Base-by-base conservation (phyloP, 179 eudicot species). In the Dionaea muscipula region DNA sequence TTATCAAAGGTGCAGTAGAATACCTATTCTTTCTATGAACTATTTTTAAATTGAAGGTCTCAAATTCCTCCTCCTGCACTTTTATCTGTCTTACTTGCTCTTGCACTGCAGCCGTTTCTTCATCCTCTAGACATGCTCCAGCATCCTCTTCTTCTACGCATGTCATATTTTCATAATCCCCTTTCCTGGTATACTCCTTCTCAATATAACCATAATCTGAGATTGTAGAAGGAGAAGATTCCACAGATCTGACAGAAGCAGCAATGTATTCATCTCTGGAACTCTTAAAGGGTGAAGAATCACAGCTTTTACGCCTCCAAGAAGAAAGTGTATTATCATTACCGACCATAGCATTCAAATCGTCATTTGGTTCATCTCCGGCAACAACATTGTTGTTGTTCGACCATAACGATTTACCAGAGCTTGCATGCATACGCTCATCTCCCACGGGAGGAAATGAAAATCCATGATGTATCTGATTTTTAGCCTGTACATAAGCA, bases 71-170 rank as follows among this genome's bases (percentile, higher is more conserved):
- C 69, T 91, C 96, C 66, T 91, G 98, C 27, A 83, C 81, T 66
- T 87, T 88, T 72, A 91, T 87, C 82, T 91, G 98, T 64, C 84
- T 91, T 55, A 91, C 94, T 82, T 91, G 96, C 72, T 91, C 98
- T 67, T 87, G 98, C 63, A 91, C 98, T 19, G 96, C 96, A 66
- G 82, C 86, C 45, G 93, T 94, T 66, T 91, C 98, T 73, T 91
- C 98, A 73, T 91, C 98, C 75, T 91, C 95, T 55, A 91, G 56
- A 28, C 76, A 76, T 21, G 73, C 78, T 64, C 78, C 90, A 45
- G 67, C 75, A 65, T 86, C 95, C 39, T 80, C 94, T 71, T 80
- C 86, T 64, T 77, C 75, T 47, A 38, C 61, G 61, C 73, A 59
- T 51, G 74, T 64, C 53, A 55, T 51, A 33, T 64, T 76, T 53